Conservation (phyloP, 1,284 basidiomycete genomes). For the Mixia osmundae region DNA sequence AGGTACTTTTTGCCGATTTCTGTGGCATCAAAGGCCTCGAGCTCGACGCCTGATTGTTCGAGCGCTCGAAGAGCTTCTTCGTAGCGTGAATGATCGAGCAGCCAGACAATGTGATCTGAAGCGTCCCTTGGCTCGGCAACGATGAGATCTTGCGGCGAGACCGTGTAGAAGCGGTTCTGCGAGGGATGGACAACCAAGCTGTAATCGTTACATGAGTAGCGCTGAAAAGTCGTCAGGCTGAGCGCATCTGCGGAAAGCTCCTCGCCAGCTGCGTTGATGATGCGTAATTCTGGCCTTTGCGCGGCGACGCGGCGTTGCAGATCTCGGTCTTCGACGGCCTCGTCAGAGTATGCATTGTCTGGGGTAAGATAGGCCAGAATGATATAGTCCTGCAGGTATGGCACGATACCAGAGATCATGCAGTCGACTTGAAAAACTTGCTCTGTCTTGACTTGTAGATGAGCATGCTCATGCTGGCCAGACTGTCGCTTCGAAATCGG, state of each 20-base stretch:
- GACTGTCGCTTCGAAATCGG: conserved; percentile 5
- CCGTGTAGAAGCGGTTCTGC: conserved; percentile 38
- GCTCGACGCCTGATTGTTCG: conserved; percentile 31
- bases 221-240: conserved; percentile 48
- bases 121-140: conserved; percentile 63
- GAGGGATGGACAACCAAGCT: conserved; percentile 32
- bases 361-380: conserved; percentile 42
- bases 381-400: conserved; percentile 43
- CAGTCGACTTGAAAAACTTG: conserved; percentile 84
- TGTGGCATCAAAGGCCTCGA: conserved; percentile 32
- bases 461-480: conserved; percentile 5
- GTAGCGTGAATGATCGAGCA: conserved; percentile 62
- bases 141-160: conserved; percentile 66
- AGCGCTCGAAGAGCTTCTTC: conserved; percentile 69
- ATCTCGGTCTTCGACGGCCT: conserved; percentile 42
- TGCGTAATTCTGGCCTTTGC: conserved; percentile 71
- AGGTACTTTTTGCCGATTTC: conserved; percentile 66
- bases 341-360: conserved; percentile 26
- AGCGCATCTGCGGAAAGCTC: conserved; percentile 72
- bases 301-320: conserved; percentile 56
- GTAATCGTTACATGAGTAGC: conserved; percentile 86
- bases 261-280: conserved; percentile 70
- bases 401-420: conserved; percentile 76
- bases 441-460: conserved; percentile 47
- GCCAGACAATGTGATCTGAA: conserved; percentile 76